Base-by-base conservation (phyloP, 2,329 filamentous ascomycete genomes). In the Xylaria sp. region DNA sequence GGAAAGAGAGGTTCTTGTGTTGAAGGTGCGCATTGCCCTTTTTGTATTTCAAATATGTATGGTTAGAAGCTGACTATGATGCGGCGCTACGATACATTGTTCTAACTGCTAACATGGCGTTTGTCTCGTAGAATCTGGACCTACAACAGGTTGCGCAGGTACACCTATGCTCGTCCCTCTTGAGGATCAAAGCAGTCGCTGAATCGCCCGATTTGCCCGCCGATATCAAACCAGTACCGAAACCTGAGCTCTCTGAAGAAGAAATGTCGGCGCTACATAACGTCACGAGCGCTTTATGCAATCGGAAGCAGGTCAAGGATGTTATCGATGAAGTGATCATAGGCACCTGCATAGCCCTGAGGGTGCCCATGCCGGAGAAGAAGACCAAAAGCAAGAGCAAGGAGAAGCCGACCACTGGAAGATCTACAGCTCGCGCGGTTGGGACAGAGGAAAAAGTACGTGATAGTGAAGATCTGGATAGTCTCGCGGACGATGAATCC, bases 281-380 rank as follows among this genome's bases (percentile, higher is more conserved):
- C 73, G 86, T 89, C 58, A 88, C 87, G 29, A 89, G 86, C 66
- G 82, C 81, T 7, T 77, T 89, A 2, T 88, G 84, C 74, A 87
- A 85, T 65, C 79, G 82, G 59, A 81, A 81, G 5, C 79, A 83
- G 33, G 85, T 88, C 60, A 83, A 82, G 69, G 79, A 83, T 56
- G 81, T 81, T 2, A 77, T 86, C 10, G 81, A 84, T 29, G 80
- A 82, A 72, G 86, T 85, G 1, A 70, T 87, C 15, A 77, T 79
- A 62, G 81, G 78, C 31, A 81, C 87, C 2, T 88, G 86, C 73
- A 75, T 79, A 51, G 77, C 79, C 2, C 77, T 89, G 17, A 79
- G 82, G 1, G 80, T 88, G 0, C 75, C 83, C 2, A 76, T 83
- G 61, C 84, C 85, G 0, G 81, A 83, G 47, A 84, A 81, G 73